Percentiles rank a stretch among this genome's conserved stretches.
Evolutionary conservation across 352 stramenopile genomes (phyloP).

Genomic region (Globisporangium carolinianum): DNA sequence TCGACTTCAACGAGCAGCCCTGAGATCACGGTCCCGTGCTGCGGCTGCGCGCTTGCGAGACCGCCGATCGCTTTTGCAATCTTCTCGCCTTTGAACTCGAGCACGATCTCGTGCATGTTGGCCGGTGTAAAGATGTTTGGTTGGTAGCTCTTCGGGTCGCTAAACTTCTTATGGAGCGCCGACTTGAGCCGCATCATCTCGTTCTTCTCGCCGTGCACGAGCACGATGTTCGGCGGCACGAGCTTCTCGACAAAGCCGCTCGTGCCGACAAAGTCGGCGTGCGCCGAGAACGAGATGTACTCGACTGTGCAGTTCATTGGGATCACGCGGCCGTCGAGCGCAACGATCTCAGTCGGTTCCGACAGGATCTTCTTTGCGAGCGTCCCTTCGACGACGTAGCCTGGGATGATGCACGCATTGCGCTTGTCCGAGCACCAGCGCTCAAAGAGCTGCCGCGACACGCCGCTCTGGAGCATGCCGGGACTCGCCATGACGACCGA

Average conservation of each 20-base stretch:
- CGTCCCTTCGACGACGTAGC: slow-evolving; percentile 98
- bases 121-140: slow-evolving; percentile 76
- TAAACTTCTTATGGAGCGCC: slow-evolving; percentile 87
- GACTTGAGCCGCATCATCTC: slow-evolving; percentile 96
- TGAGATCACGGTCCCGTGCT: slow-evolving; percentile 74
- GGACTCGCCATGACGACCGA: slow-evolving; percentile 98
- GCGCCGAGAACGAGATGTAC: slow-evolving; percentile 97
- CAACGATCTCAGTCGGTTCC: slow-evolving; percentile 93
- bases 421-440: slow-evolving; percentile 96
- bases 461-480: slow-evolving; percentile 98
- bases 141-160: slow-evolving; percentile 81
- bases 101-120: slow-evolving; percentile 84
- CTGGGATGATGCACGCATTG: slow-evolving; percentile 98
- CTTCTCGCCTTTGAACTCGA: slow-evolving; percentile 87
- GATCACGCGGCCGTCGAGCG: slow-evolving; percentile 90
- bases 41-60: slow-evolving; percentile 59
- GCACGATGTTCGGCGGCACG: slow-evolving; percentile 90
- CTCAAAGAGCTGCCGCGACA: slow-evolving; percentile 97
- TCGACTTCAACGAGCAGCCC: slow-evolving; percentile 83
- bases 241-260: slow-evolving; percentile 94
- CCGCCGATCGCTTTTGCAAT: slow-evolving; percentile 83
- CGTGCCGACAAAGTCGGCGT: slow-evolving; percentile 97
- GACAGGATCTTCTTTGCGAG: slow-evolving; percentile 96
- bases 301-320: slow-evolving; percentile 94
- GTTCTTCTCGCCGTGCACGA: slow-evolving; percentile 97